Evolutionary conservation across 768 basidiomycete species (phyloP).

Genomic region (Trametes maxima): DNA sequence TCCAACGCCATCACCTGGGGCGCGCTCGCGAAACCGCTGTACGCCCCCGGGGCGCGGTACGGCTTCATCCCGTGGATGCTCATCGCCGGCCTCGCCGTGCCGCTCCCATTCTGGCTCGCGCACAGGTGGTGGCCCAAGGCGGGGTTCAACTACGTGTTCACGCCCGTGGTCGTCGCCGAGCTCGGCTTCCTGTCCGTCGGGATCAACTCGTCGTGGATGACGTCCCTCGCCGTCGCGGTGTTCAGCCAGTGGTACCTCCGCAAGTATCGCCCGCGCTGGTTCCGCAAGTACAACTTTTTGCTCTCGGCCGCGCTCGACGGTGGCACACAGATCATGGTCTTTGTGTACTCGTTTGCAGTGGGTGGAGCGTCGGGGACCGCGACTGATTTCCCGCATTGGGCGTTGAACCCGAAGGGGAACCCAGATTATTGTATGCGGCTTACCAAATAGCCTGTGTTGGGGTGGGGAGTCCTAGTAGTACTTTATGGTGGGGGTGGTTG

Average conservation of each 20-base stretch:
- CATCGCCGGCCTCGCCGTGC: constrained; percentile 51
- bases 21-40: constrained; percentile 50
- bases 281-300: constrained; percentile 55
- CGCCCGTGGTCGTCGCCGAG: constrained; percentile 49
- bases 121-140: constrained; percentile 48
- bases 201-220: constrained; percentile 55
- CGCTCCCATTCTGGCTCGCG: constrained; percentile 54
- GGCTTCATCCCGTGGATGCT: constrained; percentile 50
- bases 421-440: constrained; percentile 30
- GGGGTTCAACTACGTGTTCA: constrained; percentile 48
- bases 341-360: constrained; percentile 34
- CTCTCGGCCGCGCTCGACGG: constrained; percentile 55
- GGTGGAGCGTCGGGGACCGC: constrained; percentile 27
- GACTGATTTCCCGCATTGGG: constrained; percentile 28
- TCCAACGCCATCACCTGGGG: constrained; percentile 58
- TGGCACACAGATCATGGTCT: constrained; percentile 47
- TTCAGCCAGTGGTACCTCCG: constrained; percentile 50
- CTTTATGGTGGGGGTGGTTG: not conserved
- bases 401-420: constrained; percentile 30
- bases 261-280: constrained; percentile 46
- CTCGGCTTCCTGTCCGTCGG: constrained; percentile 54
- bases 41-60: constrained; percentile 49
- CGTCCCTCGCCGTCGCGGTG: constrained; percentile 43
- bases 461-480: not conserved
- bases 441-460: not conserved